Base-by-base conservation (phyloP, 2,329 filamentous ascomycete species). In the Aspergillus sojae region DNA sequence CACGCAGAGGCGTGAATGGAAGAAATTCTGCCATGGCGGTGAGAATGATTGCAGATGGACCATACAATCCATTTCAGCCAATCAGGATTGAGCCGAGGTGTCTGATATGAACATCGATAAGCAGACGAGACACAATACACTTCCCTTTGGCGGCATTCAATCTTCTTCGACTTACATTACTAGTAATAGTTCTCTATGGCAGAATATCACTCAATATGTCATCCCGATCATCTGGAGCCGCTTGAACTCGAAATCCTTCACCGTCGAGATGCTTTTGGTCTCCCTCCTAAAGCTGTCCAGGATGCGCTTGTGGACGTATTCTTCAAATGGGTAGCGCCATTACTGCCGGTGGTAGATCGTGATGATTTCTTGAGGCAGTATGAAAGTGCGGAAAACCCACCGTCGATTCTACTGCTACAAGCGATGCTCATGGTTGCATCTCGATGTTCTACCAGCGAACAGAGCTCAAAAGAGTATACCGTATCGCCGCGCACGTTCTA, bases 1-100 rank as follows among this genome's bases (percentile, higher is more conserved):
- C 21, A 28, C 10, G 46, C 56, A 57, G 28, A 60, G 46, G 52
- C 28, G 60, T 19, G 43, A 21, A 4, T 26, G 12, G 53, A 48
- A 21, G 56, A 41, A 46, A 69, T 74, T 74, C 67, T 75, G 73
- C 71, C 71, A 61, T 39, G 55, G 68, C 68, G 68, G 68, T 70
- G 61, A 45, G 41, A 14, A 12, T 34, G 11, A 46, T 7, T 23
- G 14, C 4, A 34, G 23, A 26, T 19, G 28, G 4, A 11, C 45
- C 23, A n/a, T 55, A 36, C 9, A 26, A 28, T 12, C 34, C 4
- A 36, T 34, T 11, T 21, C 52, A 36, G 32, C 59, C 55, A 55
- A 58, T 41, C 26, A 39, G 5, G n/a, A 19, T 30, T 46, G 21
- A 21, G 56, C 57, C 57, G 45, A 57, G 54, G 54, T 55, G 16